Percentiles rank a stretch among this genome's conserved stretches.
Evolutionary conservation across 2,329 filamentous ascomycete genomes (phyloP).

Genomic region (Chrysoporthe puriensis): DNA sequence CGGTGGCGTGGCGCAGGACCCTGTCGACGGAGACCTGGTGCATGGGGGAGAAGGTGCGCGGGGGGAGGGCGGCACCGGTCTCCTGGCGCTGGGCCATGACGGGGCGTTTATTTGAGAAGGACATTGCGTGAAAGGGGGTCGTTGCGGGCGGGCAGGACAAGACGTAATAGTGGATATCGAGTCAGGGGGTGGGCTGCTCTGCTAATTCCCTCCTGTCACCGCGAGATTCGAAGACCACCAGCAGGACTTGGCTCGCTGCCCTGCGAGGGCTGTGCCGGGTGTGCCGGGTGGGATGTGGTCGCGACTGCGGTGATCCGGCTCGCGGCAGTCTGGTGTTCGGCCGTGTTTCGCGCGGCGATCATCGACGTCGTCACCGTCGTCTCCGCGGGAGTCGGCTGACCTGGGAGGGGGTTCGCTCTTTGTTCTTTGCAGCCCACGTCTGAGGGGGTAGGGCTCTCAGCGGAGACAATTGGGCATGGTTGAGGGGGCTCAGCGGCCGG

Average conservation of each 20-base stretch:
- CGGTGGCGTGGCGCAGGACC: conserved; percentile 89
- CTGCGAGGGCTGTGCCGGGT: not conserved
- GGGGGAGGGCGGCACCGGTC: conserved; percentile 27
- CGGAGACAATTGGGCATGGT: not conserved
- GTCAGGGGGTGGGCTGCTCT: conserved; percentile 13
- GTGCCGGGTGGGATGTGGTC: not conserved
- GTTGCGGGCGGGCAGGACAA: not conserved
- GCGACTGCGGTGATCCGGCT: not conserved
- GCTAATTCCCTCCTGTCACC: not conserved
- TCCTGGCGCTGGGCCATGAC: conserved; percentile 34
- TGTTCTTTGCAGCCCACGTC: not conserved
- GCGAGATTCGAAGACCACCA: not conserved
- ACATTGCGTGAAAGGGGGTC: conserved; percentile 37
- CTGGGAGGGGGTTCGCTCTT: not conserved
- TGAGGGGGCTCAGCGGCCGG: not conserved
- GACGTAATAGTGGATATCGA: conserved; percentile 13
- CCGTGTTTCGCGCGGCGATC: not conserved
- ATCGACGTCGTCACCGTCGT: conserved; percentile 3
- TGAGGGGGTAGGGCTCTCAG: not conserved
- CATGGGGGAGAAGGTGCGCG: conserved; percentile 51
- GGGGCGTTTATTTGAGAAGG: conserved; percentile 57
- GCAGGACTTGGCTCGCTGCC: not conserved
- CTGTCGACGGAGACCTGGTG: conserved; percentile 91
- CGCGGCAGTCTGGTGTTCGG: not conserved
- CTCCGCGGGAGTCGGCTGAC: not conserved